Evolutionary conservation across 169 alveolate genomes (phyloP).

Genomic region (Plasmodium berghei): DNA sequence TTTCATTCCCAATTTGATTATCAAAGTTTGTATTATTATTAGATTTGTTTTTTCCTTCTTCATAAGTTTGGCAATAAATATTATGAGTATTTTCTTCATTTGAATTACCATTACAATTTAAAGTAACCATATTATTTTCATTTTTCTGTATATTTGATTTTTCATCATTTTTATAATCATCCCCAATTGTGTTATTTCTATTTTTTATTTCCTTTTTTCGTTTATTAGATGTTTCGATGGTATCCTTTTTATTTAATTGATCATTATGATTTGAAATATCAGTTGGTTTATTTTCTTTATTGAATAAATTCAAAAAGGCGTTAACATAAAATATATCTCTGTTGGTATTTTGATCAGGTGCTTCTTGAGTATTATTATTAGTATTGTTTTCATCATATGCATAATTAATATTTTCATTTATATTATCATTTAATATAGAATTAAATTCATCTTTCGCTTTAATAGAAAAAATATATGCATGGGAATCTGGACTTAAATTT

Average conservation of each 20-base stretch:
- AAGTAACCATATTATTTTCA: too few relatives aligned
- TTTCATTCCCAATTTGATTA: not conserved
- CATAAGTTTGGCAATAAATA: not conserved
- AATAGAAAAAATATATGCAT: slow-evolving; percentile 70
- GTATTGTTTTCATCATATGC: not conserved
- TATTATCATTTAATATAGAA: slow-evolving; percentile 45
- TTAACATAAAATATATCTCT: slow-evolving; percentile 63
- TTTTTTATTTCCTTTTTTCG: too few relatives aligned
- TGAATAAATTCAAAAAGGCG: slow-evolving; percentile 49
- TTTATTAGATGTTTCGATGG: too few relatives aligned
- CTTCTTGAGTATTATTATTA: not conserved
- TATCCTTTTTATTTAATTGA: too few relatives aligned
- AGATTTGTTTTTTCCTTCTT: not conserved
- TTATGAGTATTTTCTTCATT: not conserved
- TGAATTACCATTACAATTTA: not conserved
- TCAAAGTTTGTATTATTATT: not conserved
- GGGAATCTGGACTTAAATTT: slow-evolving; percentile 58
- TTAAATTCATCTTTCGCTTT: slow-evolving; percentile 70
- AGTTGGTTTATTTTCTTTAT: not conserved
- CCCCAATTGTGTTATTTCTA: too few relatives aligned
- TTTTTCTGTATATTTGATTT: too few relatives aligned
- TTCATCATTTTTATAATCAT: too few relatives aligned
- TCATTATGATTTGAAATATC: too few relatives aligned
- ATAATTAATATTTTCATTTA: slow-evolving; percentile 2
- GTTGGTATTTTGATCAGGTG: not conserved